Base-by-base conservation (phyloP, 2,329 filamentous ascomycete genomes). In the Colletotrichum camelliae region DNA sequence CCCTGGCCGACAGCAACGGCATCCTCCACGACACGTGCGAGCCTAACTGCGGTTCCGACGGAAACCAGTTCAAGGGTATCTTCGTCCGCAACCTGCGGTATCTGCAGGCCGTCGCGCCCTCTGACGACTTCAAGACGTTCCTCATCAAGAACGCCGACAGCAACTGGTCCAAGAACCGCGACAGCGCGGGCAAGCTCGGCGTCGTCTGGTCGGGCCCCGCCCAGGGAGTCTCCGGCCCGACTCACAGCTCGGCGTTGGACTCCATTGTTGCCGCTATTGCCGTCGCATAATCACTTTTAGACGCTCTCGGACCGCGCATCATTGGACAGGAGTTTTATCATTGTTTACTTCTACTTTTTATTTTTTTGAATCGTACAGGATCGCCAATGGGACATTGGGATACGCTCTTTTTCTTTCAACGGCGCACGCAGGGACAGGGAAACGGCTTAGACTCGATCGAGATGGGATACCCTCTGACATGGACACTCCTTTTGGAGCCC, bases 51-150 rank as follows among this genome's bases (percentile, higher is more conserved):
- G 86, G 85, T 13, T 81, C 80, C 21, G 89, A 92, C 75, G 89
- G 87, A 2, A 87, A 90, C 39, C 91, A 94, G 80, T 95, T 95
- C 88, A 95, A 95, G 83, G 94, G 94, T 5, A 87, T 95, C 43
- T 94, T 95, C 77, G 87, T 91, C 18, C 88, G 93, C 24, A 94
- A 94, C 80, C 84, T 95, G 24, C 87, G 88, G 39, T 88, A 90
- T 70, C 83, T 95, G 39, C 86, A 93, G 27, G 80, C 84, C 1
- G 89, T 83, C 4, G 88, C 87, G 2, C 89, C 90, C 0, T 84
- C 89, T 48, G 81, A 86, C 4, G 81, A 81, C 12, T 93, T 92
- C 80, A 84, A 83, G 15, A 81, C 84, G 3, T 92, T 93, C 71
- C 89, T 95, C 72, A 82, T 88, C 64, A 85, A 82, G 33, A 95